Percentiles rank a stretch among this genome's conserved stretches.
Conservation (phyloP, 2,329 filamentous ascomycete species). For the Bipolaris gigantea region DNA sequence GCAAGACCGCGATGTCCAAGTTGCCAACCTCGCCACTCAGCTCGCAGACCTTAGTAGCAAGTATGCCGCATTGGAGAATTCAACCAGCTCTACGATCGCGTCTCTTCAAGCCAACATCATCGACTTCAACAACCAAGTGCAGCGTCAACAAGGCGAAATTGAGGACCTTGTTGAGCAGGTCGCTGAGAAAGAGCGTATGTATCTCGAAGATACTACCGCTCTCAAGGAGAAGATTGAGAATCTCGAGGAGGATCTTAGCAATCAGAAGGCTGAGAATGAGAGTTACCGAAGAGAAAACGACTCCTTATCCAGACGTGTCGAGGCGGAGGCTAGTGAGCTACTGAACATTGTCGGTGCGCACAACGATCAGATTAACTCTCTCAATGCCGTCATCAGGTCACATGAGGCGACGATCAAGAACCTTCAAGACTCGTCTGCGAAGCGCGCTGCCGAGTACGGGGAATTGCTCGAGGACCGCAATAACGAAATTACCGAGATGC, state of each 20-base stretch:
- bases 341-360: constrained; percentile 34
- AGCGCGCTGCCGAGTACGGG: constrained; percentile 30
- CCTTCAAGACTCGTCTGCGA: constrained; percentile 32
- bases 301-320: constrained; percentile 34
- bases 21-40: constrained; percentile 41
- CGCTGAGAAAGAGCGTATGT: constrained; percentile 26
- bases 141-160: constrained; percentile 45
- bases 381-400: constrained; percentile 43
- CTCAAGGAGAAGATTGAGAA: constrained; percentile 28
- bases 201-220: constrained; percentile 33
- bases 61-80: constrained; percentile 37
- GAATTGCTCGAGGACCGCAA: constrained; percentile 30
- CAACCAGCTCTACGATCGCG: constrained; percentile 35
- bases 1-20: constrained; percentile 35
- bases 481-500: constrained; percentile 40
- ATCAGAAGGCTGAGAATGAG: constrained; percentile 28
- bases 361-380: constrained; percentile 35
- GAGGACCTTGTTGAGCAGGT: constrained; percentile 36
- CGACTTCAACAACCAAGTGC: constrained; percentile 46
- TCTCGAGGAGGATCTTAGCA: constrained; percentile 26
- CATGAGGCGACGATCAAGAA: constrained; percentile 45
- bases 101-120: constrained; percentile 45
- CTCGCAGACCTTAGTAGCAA: constrained; percentile 39
- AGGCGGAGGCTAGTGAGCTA: constrained; percentile 33
- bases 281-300: constrained; percentile 32